Base-by-base conservation (phyloP, 2,329 filamentous ascomycete genomes). In the Fusarium newnesense region DNA sequence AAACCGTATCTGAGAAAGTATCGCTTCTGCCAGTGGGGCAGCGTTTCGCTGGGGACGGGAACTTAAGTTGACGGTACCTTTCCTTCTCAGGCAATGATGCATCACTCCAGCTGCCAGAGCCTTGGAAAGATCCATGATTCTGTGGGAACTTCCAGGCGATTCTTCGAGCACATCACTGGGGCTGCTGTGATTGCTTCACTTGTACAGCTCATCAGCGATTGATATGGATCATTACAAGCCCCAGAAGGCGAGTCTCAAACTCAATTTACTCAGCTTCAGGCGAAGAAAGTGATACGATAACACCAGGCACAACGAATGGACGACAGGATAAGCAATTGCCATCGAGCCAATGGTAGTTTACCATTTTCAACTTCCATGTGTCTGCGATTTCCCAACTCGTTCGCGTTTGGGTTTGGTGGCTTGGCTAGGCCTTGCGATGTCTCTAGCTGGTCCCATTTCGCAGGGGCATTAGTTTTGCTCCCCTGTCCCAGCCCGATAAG, bases 351-450 rank as follows among this genome's bases (percentile, higher is more conserved):
- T 69, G 40, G 61, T 57, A 66, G 60, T 67, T 67, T 69, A 69
- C 59, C 46, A 47, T 61, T 60, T 73, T 50, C 37, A 56, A 63
- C 69, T 74, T 64, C 50, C 57, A 60, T 69, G 60, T 69, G 67
- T 60, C 60, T 71, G 47, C 18, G 50, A 62, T 65, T 72, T 57
- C 64, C 67, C 60, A 42, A 60, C 61, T 70, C 52, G 65, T 50
- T 76, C 70, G 68, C 53, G 70, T 73, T 75, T 66, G 69, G 67
- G 60, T 70, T 69, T 40, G 67, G 72, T 74, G 74, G 75, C 74
- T 76, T 70, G 70, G 70, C 69, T 74, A 52, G 66, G 56, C 63
- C 68, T 65, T 72, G 61, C 62, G 58, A 42, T 69, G 58, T 64
- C 50, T 64, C 46, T 53, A 36, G 40, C 37, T 32, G 53, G 68